Evolutionary conservation across 1,284 basidiomycete genomes (phyloP).

Genomic region (Porogramme epimiltina): DNA sequence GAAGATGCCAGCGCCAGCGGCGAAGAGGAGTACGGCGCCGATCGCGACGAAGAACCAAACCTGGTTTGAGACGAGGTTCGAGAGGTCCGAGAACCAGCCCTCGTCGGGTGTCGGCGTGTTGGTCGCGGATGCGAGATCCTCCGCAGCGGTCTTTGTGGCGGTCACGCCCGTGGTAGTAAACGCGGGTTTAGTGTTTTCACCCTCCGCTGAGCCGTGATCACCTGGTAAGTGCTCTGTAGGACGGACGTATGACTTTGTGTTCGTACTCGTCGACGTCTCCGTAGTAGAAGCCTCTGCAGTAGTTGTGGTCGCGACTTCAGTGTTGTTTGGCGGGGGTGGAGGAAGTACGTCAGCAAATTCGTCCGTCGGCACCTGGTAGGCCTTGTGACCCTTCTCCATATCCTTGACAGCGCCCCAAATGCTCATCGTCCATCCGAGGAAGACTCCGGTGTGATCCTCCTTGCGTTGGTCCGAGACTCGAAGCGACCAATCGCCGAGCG

Average conservation of each 20-base stretch:
- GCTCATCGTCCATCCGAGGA: conserved; percentile 91
- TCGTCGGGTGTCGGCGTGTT: conserved; percentile 70
- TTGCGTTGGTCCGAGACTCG: conserved; percentile 77
- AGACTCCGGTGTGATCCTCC: conserved; percentile 68
- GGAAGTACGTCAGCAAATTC: conserved; percentile 52
- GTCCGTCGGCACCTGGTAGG: conserved; percentile 64
- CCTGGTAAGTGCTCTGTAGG: conserved; percentile 88
- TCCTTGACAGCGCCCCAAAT: conserved; percentile 94
- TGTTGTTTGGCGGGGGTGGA: conserved; percentile 39
- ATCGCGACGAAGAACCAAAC: conserved; percentile 86
- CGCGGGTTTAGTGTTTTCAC: conserved; percentile 70
- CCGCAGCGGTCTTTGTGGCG: conserved; percentile 33
- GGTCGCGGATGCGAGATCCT: conserved; percentile 34
- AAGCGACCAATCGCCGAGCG: conserved; percentile 92
- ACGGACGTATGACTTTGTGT: conserved; percentile 67
- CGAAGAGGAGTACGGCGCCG: conserved; percentile 72
- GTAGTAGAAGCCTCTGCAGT: conserved; percentile 29
- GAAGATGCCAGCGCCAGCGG: conserved; percentile 61
- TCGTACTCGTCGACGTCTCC: neutral
- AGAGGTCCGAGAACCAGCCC: conserved; percentile 86
- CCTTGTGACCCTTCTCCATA: conserved; percentile 57
- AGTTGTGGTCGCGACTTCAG: conserved; percentile 34
- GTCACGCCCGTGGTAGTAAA: conserved; percentile 43
- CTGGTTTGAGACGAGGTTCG: conserved; percentile 73
- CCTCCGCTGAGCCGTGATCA: conserved; percentile 74